Evolutionary conservation across 495 filamentous ascomycete genomes (phyloP), one percentile per base, ranked within the genome.

Genomic region (Aspergillus sparsus): DNA sequence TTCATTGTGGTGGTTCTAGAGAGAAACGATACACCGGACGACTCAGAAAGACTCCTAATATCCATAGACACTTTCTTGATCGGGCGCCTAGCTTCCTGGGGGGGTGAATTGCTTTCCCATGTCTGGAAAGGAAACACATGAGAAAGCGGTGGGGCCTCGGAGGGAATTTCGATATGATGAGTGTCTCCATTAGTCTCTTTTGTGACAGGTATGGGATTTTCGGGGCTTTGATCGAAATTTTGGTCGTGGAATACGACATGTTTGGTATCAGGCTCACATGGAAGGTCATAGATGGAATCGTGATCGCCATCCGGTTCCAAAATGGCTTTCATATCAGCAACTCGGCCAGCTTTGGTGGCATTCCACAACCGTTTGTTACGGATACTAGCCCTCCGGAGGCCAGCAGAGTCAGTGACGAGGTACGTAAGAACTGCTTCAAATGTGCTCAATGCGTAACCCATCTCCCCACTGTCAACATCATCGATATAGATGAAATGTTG

Each of bases 361-460:
- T 93, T 86, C 95, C 95, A 99, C 10, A 99, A 76, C 6, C 85
- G 83, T 67, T 87, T 87, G 68, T 99, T 99, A 12, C 90, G 81
- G 49, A 84, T 81, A 71, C 95, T 99, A 10, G 93, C 89, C 66
- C 85, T 87, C 57, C 91, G 84, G 37, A 99, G 73, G 18, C 85
- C 89, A 16, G 86, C 88, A 0, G 92, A 92, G 63, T 96, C 92
- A 31, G 85, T 86, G 18, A 87, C 83, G 15, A 99, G 83, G 73
- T 99, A 97, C 8, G 92, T 89, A 11, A 99, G 76, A 5, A 99
- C 95, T 0, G 91, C 95, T 74, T 99, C 95, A 51, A 97, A 89
- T 0, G 95, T 99, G 68, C 93, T 98, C 35, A 99, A 76, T 6
- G 96, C 92, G 75, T 99, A 99, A 27, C 95, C 95, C 79, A 93